Evolutionary conservation across 805 yeast species (phyloP), one percentile per base, ranked within the genome.

Genomic region (Lipomyces starkeyi): DNA sequence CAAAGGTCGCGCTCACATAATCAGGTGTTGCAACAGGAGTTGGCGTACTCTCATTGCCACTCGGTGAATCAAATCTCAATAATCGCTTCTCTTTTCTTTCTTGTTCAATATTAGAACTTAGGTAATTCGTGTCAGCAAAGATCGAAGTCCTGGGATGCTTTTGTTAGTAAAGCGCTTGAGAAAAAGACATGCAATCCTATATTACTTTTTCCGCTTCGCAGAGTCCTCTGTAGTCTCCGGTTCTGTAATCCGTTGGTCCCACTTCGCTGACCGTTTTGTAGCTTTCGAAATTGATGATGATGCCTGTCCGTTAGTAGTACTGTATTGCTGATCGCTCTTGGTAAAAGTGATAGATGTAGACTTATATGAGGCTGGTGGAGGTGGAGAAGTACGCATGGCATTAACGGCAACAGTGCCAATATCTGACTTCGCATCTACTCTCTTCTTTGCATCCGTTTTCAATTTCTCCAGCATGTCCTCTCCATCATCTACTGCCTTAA

Each of bases 31-130:
- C 34, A 17, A 13, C 17, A 25, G 34, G 27, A 53, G 56, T 25
- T 22, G 56, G 29, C 34, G 56, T 53, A 11, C 34, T 29, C 20
- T 53, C 56, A n/a, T 43, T 43, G 49, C 49, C 49, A n/a, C 32
- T 53, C 56, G 27, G 56, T 22, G 27, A 29, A 53, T 53, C 84
- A 72, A 88, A 88, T 66, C 91, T 75, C 65, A 81, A 82, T 59
- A 81, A 78, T 55, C 91, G 77, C 62, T 82, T 80, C 65, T 77
- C 77, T 35, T 65, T 64, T 27, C 49, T 49, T 22, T 11, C 37
- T 4, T 20, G 20, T n/a, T 43, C 49, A 43, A n/a, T n/a, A n/a
- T n/a, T 43, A 43, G 49, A 43, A 17, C 22, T 3, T 17, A 54
- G 47, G 6, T 27, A 20, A 14, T 34, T 35, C 22, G 57, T 25